These are phyloP conservation scores for Peziza echinospora DNA, from an alignment of 495 filamentous ascomycete species.

Conservation along the genomic window DNA sequence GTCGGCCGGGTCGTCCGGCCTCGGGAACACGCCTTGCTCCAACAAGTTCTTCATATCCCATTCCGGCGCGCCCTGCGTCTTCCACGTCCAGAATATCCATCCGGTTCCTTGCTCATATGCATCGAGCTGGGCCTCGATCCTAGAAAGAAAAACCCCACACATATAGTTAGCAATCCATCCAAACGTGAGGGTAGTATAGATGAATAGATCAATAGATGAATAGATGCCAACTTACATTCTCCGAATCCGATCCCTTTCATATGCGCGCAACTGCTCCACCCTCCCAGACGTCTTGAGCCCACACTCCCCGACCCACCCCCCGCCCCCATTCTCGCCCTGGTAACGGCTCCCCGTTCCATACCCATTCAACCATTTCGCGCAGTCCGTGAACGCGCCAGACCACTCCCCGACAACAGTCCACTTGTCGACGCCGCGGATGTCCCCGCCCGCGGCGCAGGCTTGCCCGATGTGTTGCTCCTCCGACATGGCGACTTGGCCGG, in stretches of 20 bases:
- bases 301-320: constrained; percentile 33
- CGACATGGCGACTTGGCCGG: constrained; percentile 29
- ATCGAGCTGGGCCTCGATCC: constrained; percentile 51
- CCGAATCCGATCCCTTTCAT: constrained; percentile 35
- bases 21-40: constrained; percentile 37
- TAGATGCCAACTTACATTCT: constrained; percentile 5
- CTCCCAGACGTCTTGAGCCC: constrained; percentile 34
- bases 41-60: constrained; percentile 61
- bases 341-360: constrained; percentile 46
- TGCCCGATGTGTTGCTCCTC: constrained; percentile 28
- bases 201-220: no score
- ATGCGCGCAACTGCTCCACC: constrained; percentile 27
- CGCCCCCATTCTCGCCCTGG: constrained; percentile 36
- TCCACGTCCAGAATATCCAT: constrained; percentile 74
- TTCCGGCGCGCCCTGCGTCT: constrained; percentile 67
- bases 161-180: no score
- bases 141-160: not conserved
- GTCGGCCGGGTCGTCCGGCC: constrained; percentile 21
- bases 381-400: constrained; percentile 51
- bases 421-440: constrained; percentile 39
- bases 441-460: constrained; percentile 29
- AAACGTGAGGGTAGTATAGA: no score
- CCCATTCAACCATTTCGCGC: constrained; percentile 50
- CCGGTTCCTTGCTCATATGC: constrained; percentile 46
- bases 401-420: constrained; percentile 52